A percentile compares a stretch with the other conserved stretches of the same genome.
These are phyloP conservation scores for Pestalotiopsis sp. DNA, from an alignment of 2,329 filamentous ascomycete species.

Conservation along the genomic window DNA sequence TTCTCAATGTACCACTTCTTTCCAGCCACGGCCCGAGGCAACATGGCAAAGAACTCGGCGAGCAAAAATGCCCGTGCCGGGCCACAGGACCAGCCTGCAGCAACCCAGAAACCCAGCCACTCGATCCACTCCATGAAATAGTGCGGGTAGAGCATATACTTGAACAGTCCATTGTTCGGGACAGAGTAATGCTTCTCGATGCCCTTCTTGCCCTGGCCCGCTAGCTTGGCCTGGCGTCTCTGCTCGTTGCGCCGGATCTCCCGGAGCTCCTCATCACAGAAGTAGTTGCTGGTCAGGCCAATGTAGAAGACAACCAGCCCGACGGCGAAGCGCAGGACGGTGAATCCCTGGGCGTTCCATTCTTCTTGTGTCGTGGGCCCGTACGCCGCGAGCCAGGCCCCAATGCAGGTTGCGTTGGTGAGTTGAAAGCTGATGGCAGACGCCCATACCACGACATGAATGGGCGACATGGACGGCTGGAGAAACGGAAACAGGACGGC, in stretches of 20 bases:
- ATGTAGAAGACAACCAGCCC: conserved; percentile 77
- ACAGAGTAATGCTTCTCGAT: conserved; percentile 87
- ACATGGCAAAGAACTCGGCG: conserved; percentile 89
- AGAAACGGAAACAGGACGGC: conserved; percentile 81
- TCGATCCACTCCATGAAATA: conserved; percentile 98
- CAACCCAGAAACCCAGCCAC: conserved; percentile 87
- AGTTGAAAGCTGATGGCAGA: conserved; percentile 75
- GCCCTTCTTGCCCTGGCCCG: conserved; percentile 37
- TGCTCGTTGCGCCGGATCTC: conserved; percentile 78
- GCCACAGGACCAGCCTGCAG: conserved; percentile 66
- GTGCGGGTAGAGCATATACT: conserved; percentile 84
- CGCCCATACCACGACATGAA: conserved; percentile 70
- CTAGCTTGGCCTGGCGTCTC: conserved; percentile 54
- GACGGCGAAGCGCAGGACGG: conserved; percentile 50
- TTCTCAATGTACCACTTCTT: conserved; percentile 83
- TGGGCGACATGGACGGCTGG: conserved; percentile 90
- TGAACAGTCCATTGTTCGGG: conserved; percentile 81
- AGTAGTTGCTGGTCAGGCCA: conserved; percentile 80
- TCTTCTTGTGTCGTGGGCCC: conserved; percentile 63
- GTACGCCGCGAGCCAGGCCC: conserved; percentile 81
- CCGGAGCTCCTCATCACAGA: conserved; percentile 86
- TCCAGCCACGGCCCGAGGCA: conserved; percentile 81
- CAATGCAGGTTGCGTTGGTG: conserved; percentile 76
- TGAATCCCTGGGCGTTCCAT: conserved; percentile 46
- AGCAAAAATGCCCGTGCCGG: conserved; percentile 82